Conservation (phyloP, 176 grass and related monocot genomes). For the Rhynchospora breviuscula region DNA sequence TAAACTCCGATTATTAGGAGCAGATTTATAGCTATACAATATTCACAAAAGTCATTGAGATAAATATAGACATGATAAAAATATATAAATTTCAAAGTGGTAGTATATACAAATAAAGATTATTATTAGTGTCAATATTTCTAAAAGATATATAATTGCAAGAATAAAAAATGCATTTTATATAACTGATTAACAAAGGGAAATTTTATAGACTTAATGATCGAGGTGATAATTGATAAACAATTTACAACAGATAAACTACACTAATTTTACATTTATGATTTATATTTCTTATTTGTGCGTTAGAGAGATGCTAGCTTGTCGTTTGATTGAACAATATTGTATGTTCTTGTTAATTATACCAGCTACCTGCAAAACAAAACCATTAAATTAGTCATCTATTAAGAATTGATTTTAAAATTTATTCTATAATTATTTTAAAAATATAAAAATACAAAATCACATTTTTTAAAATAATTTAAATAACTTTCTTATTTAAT, state of each 20-base stretch:
- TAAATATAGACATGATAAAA: background rate
- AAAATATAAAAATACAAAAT: background rate
- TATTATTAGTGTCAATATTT: background rate
- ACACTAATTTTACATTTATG: too few relatives aligned
- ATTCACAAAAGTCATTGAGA: background rate
- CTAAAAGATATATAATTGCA: background rate
- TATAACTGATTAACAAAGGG: background rate
- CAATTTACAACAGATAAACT: background rate
- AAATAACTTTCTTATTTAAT: background rate
- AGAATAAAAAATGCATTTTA: background rate
- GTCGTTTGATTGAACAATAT: too few relatives aligned
- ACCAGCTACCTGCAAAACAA: too few relatives aligned
- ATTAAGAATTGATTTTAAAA: too few relatives aligned
- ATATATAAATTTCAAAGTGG: background rate
- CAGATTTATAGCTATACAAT: background rate
- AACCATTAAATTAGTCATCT: too few relatives aligned
- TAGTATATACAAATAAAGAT: background rate
- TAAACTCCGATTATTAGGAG: background rate
- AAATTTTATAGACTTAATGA: background rate
- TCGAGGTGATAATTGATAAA: background rate
- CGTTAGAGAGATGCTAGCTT: too few relatives aligned
- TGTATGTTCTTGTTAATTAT: too few relatives aligned
- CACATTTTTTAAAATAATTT: background rate
- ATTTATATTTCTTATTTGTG: too few relatives aligned
- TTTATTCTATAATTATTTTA: too few relatives aligned